Percentiles rank a stretch among this genome's conserved stretches.
phyloP scores from a whole-genome alignment of 1,284 basidiomycete genomes.

The Earliella scabrosa region DNA sequence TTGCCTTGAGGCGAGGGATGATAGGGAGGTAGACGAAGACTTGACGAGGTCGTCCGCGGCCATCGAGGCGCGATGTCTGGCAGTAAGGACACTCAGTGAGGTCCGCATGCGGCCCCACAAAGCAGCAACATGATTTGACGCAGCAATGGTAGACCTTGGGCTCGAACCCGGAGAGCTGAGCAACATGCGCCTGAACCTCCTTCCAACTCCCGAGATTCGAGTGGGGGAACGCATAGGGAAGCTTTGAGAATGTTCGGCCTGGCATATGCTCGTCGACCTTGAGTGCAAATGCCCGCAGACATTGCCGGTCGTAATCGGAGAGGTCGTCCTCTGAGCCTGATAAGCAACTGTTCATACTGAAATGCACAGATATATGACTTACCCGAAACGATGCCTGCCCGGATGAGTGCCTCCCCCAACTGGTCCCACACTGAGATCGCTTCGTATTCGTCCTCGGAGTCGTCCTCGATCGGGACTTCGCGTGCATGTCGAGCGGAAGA shows the following conservation, averaged over 20 bases:
- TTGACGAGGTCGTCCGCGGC: conserved; percentile 18
- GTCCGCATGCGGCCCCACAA: conserved; percentile 30
- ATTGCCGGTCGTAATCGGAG: conserved; percentile 8
- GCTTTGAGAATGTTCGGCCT: conserved; percentile 20
- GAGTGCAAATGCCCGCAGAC: conserved; percentile 22
- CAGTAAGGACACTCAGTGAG: conserved; percentile 39
- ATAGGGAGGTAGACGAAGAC: conserved; percentile 23
- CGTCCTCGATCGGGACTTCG: not conserved
- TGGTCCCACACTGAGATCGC: conserved; percentile 17
- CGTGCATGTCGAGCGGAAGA: too few relatives aligned
- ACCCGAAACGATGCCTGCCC: too few relatives aligned
- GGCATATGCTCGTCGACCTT: conserved; percentile 27
- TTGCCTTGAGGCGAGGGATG: conserved; percentile 20
- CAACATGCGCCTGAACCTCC: not conserved
- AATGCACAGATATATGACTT: too few relatives aligned
- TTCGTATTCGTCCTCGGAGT: not conserved
- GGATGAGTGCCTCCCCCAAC: not conserved
- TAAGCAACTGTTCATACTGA: not conserved
- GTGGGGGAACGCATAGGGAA: conserved; percentile 21
- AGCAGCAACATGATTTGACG: conserved; percentile 40
- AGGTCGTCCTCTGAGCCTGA: conserved; percentile 7
- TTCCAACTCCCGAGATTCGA: conserved; percentile 16
- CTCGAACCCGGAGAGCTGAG: conserved; percentile 33
- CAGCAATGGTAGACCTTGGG: conserved; percentile 42
- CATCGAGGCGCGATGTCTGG: conserved; percentile 25